Evolutionary conservation across 2,329 filamentous ascomycete species (phyloP).

Genomic region (Aspergillus fructus): DNA sequence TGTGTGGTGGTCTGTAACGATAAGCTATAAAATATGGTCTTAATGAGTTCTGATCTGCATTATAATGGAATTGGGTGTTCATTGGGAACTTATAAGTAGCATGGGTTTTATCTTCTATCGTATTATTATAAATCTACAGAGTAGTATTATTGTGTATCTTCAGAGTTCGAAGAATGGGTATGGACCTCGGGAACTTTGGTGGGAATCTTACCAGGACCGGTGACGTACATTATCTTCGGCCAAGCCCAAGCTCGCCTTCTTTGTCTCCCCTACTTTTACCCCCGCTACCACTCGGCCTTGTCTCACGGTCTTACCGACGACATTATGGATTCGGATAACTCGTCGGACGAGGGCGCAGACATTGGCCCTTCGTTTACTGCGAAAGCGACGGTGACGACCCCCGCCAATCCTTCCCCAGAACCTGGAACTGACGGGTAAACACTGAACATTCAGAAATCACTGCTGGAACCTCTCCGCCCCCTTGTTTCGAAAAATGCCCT

Average conservation of each 20-base stretch:
- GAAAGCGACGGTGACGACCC: conserved; percentile 17
- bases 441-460: conserved; percentile 46
- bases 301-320: background rate
- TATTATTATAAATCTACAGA: background rate
- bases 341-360: conserved; percentile 10
- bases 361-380: conserved; percentile 9
- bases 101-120: background rate
- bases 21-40: conserved; percentile 35
- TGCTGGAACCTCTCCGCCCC: conserved; percentile 55
- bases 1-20: conserved; percentile 34
- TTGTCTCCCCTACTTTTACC: background rate
- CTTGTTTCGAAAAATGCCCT: conserved; percentile 62
- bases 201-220: background rate
- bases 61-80: conserved; percentile 12
- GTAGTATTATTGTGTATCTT: background rate
- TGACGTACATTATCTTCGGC: conserved; percentile 3
- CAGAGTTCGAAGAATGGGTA: background rate
- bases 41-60: conserved; percentile 16
- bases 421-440: conserved; percentile 18
- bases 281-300: background rate
- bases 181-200: too few relatives aligned
- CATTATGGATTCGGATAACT: conserved; percentile 18
- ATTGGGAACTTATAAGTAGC: background rate
- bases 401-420: background rate
- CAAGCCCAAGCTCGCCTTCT: background rate